Evolutionary conservation across 2,329 filamentous ascomycete genomes (phyloP).

Genomic region (Capronia americana): DNA sequence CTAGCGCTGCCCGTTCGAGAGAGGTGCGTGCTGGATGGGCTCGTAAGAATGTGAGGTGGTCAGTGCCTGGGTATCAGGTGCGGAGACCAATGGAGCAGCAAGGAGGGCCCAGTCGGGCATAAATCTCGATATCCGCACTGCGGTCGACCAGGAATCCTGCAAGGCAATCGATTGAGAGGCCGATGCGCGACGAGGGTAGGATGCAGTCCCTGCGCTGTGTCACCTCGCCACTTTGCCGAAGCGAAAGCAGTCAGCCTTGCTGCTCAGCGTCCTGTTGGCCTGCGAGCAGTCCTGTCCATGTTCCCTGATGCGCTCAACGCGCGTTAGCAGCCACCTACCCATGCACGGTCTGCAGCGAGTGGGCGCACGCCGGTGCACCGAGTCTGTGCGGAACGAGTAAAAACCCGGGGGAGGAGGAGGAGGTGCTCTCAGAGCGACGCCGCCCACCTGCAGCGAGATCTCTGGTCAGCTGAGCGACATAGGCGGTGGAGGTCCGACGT

Average conservation of each 20-base stretch:
- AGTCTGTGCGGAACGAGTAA: conserved; percentile 18
- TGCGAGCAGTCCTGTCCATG: conserved; percentile 2
- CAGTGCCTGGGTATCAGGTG: not conserved
- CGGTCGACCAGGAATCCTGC: conserved; percentile 19
- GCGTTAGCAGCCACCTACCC: not conserved
- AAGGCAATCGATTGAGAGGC: conserved; percentile 31
- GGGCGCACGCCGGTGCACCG: not conserved
- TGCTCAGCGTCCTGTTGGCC: conserved; percentile 19
- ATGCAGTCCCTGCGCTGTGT: conserved; percentile 28
- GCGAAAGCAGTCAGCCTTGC: conserved; percentile 34
- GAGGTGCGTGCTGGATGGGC: conserved; percentile 32
- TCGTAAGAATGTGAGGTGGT: conserved; percentile 23
- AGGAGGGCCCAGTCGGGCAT: conserved; percentile 21
- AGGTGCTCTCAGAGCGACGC: conserved; percentile 6
- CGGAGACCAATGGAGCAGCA: conserved; percentile 7
- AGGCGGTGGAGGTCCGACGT: conserved; percentile 26
- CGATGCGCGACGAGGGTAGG: conserved; percentile 19
- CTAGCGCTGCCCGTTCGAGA: conserved; percentile 32
- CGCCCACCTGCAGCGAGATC: conserved; percentile 22
- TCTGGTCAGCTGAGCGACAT: conserved; percentile 35
- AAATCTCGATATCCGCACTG: conserved; percentile 25
- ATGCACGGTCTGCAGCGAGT: not conserved
- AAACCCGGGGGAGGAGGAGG: conserved; percentile 17
- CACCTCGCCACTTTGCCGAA: conserved; percentile 34
- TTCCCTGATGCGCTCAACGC: conserved; percentile 13